Evolutionary conservation across 179 eudicot species (phyloP).

Genomic region (Pouteria campechiana): DNA sequence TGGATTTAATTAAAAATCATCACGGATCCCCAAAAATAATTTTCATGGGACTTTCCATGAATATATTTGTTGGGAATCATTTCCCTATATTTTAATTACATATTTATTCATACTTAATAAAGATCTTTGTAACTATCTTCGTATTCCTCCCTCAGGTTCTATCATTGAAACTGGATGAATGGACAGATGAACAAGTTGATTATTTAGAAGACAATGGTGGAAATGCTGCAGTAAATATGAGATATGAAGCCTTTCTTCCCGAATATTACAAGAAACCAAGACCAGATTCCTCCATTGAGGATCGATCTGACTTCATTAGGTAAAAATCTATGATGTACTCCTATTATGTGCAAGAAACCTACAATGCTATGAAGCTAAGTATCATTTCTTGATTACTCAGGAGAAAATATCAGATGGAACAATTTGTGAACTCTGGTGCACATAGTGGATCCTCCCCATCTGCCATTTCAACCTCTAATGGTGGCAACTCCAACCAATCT

Average conservation of each 20-base stretch:
- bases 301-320: constrained; percentile 84
- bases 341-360: background rate
- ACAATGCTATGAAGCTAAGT: constrained; percentile 3
- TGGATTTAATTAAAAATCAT: no score
- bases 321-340: constrained; percentile 15
- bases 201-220: constrained; percentile 66
- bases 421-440: constrained; percentile 41
- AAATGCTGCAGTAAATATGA: constrained; percentile 51
- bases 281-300: constrained; percentile 68
- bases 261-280: constrained; percentile 53
- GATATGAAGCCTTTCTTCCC: constrained; percentile 72
- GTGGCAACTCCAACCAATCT: constrained; percentile 12
- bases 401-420: constrained; percentile 82
- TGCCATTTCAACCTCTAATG: constrained; percentile 19
- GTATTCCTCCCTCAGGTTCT: constrained; percentile 40
- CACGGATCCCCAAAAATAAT: no score
- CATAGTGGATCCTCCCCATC: constrained; percentile 18
- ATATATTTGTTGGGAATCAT: no score
- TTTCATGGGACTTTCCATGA: no score
- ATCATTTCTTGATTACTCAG: constrained; percentile 21
- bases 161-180: constrained; percentile 82
- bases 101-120: no score
- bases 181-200: constrained; percentile 86
- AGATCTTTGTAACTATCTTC: no score
- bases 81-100: no score